Conservation (phyloP, 2,329 filamentous ascomycete species). For the Trematosphaeria pertusa region DNA sequence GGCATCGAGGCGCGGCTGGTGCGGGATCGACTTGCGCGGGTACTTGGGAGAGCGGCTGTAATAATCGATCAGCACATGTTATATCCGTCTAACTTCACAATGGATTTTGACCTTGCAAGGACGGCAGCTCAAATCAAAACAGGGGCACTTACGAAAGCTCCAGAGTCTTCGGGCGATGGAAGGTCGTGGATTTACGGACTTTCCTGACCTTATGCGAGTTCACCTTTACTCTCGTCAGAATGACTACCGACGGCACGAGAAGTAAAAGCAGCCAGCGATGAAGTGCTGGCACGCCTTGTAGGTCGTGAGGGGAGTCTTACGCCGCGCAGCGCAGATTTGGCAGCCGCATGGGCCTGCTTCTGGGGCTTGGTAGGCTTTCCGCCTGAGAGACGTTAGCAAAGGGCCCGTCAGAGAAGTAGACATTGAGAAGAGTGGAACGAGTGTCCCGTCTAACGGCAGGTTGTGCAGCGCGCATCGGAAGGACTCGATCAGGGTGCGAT, state of each 20-base stretch:
- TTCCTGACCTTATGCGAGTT: slow-evolving; percentile 89
- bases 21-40: slow-evolving; percentile 92
- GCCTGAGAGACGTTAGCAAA: slow-evolving; percentile 45
- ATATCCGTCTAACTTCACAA: no score
- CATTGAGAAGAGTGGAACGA: slow-evolving; percentile 4
- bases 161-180: slow-evolving; percentile 98
- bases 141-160: slow-evolving; percentile 66
- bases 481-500: no score
- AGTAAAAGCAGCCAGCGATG: slow-evolving; percentile 61
- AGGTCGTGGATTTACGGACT: slow-evolving; percentile 88
- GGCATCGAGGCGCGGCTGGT: slow-evolving; percentile 90
- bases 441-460: no score
- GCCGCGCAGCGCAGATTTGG: slow-evolving; percentile 95
- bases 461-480: no score
- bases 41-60: slow-evolving; percentile 83
- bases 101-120: no score
- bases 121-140: no score
- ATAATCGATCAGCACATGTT: not conserved
- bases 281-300: slow-evolving; percentile 58
- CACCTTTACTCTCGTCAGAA: slow-evolving; percentile 59
- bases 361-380: slow-evolving; percentile 73
- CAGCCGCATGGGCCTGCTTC: slow-evolving; percentile 84
- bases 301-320: slow-evolving; percentile 65
- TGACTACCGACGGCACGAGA: slow-evolving; percentile 46
- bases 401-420: slow-evolving; percentile 4